Evolutionary conservation across 163 green algal species (phyloP), one percentile per base, ranked within the genome.

Genomic region (Chloromonas sp.): DNA sequence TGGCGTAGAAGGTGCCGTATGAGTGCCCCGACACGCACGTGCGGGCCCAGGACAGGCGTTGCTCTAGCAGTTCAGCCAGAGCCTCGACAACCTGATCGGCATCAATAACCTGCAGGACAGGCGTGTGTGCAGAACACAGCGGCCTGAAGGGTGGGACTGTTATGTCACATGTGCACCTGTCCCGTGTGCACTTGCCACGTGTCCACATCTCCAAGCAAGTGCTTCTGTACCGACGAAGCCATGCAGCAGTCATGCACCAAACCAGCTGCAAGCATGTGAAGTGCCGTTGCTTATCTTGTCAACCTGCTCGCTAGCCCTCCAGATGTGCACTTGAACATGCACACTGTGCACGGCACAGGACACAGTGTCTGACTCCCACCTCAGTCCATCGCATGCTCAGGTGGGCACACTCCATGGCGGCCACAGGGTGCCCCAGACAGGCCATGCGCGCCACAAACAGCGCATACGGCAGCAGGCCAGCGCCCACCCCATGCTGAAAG

Each of bases 381-480:
- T 58, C 71, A 71, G 86, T 66, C 82, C 85, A 88, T 0, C 90
- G 87, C 91, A 93, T 93, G 74, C 89, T 84, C 14, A 94, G 84
- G 83, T 94, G 91, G 70, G 82, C 82, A 66, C 91, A 89, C 82
- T 92, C 89, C 14, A 92, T 70, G 2, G 87, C 86, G 15, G 91
- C 78, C 71, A 90, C 79, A 11, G 87, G 85, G 1, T 84, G 85
- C 61, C 88, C 89, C 13, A 83, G 77, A 1, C 71, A 14, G 3
- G 82, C 81, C 60, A 91, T 82, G 0, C 85, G 84, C 60, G 84
- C 14, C 5, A 94, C 60, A 58, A 94, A 87, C 14, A 85, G 85
- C 5, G 91, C 79, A 83, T 94, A 94, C 14, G 91, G 91, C 76
- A 94, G 84, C 58, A 94, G 62, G 1, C 91, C 91, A 83, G 92